Evolutionary conservation across 306 rosid species (phyloP), one percentile per base, ranked within the genome.

Genomic region (Sphenostylis stenocarpa): DNA sequence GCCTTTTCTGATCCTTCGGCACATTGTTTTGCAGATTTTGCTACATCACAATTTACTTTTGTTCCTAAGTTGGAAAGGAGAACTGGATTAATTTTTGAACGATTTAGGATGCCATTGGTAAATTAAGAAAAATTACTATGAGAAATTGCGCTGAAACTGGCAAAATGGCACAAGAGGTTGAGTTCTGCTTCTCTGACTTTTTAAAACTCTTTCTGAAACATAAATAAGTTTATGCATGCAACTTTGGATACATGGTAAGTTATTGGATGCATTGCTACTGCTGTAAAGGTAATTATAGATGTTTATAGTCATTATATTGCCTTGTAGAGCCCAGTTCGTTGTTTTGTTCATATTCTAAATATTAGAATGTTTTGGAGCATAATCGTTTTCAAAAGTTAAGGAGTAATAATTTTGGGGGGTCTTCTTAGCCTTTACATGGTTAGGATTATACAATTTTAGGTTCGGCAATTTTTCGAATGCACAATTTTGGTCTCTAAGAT

Each of bases 21-120:
- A 52, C 51, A 23, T 48, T 33, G 45, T 44, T 80, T 64, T 26
- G 72, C 39, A 26, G 39, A 64, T 67, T 73, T 80, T 65, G 41
- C 7, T 53, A 19, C 61, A 15, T 64, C 72, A 41, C 55, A 39
- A 28, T 77, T 26, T 76, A 15, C 24, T 26, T 55, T n/a, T 67
- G 44, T 14, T 39, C 58, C 67, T 2, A 7, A 39, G 41, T 24
- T 5, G 24, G 61, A 39, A 23, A 26, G 24, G 23, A 41, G 11
- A 23, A 41, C 53, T 6, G 41, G 34, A 60, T 48, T 9, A 10
- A 75, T 38, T 60, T 73, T 74, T 52, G 7, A 73, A 58, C 13
- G 3, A n/a, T 36, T 73, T 73, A 43, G 15, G 20, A 26, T 39
- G 5, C 29, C 20, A 57, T 10, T 7, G 67, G 16, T 10, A 72